Evolutionary conservation across 345 rosid species (phyloP), one percentile per base, ranked within the genome.

Genomic region (Eucalyptus sideroxylon): DNA sequence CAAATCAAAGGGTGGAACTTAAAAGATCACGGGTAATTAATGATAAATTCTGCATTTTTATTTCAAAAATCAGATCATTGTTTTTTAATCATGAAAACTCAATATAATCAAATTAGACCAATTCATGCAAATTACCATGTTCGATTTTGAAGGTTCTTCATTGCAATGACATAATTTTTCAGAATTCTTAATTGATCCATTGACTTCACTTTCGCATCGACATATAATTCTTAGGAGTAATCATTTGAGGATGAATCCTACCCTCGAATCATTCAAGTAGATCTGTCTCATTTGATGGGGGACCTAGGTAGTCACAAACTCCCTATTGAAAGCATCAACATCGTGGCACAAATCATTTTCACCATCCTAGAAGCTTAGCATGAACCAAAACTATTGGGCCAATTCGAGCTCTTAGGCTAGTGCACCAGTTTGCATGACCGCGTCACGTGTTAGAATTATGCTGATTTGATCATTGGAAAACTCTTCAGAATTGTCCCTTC

Each of bases 201-300:
- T 47, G 50, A 47, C 2, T 47, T 0, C 50, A 1, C 50, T 11
- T 47, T 47, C 50, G 0, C 50, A 0, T 47, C 0, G 14, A 11
- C 50, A 47, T 47, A 47, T 47, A 47, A 47, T 47, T 47, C 50
- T 47, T 47, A 47, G 0, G 1, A 47, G 50, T 11, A 47, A 47
- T 47, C 14, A 47, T 47, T 47, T 47, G 14, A 47, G 50, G 50
- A 47, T 47, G 50, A 47, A 47, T 47, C 50, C 50, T 47, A 47
- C 5, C 13, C 50, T 47, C 0, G 50, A 47, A 47, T 47, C 50
- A 47, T 47, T 47, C 13, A 47, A 47, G 50, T 47, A 47, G 50
- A 47, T 47, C 14, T 47, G 1, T 47, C 50, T 0, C 5, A 47
- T 47, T 47, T 47, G 50, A 47, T 11, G 50, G 50, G 50, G 50